A percentile compares a stretch with the other conserved stretches of the same genome.
phyloP scores from a whole-genome alignment of 805 yeast genomes.

The Lachancea kluyveri region DNA sequence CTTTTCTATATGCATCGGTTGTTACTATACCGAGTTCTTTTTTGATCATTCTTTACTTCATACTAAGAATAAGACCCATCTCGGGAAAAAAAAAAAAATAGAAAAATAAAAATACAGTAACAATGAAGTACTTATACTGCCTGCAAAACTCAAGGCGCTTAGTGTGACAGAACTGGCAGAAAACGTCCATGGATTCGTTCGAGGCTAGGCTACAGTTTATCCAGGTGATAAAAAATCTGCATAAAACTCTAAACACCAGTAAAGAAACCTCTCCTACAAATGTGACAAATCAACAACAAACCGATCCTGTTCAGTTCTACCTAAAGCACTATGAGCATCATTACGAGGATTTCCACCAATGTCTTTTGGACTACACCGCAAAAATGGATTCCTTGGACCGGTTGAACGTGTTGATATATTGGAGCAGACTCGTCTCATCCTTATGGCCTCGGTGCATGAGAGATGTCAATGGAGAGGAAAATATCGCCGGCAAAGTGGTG shows the following conservation, averaged over 20 bases:
- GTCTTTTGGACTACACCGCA: constrained; percentile 25
- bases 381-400: constrained; percentile 29
- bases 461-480: constrained; percentile 9
- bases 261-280: constrained; percentile 34
- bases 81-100: too few species aligned
- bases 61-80: too few species aligned
- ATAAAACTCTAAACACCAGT: constrained; percentile 42
- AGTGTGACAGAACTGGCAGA: too few species aligned
- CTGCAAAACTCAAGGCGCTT: too few species aligned
- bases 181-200: constrained; percentile 68
- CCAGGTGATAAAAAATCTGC: constrained; percentile 56
- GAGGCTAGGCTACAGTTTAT: constrained; percentile 76
- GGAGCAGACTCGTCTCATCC: constrained; percentile 21
- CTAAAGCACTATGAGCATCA: constrained; percentile 23
- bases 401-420: constrained; percentile 22
- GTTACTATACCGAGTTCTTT: too few species aligned
- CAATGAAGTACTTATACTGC: too few species aligned
- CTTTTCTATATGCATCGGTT: too few species aligned
- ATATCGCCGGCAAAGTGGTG: constrained; percentile 17
- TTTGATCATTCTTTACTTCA: too few species aligned
- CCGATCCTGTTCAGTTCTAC: constrained; percentile 28
- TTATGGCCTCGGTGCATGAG: constrained; percentile 19
- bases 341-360: constrained; percentile 31
- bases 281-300: constrained; percentile 23
- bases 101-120: too few species aligned